Conservation (phyloP, 169 alveolate genomes). For the Plasmodium coatneyi region DNA sequence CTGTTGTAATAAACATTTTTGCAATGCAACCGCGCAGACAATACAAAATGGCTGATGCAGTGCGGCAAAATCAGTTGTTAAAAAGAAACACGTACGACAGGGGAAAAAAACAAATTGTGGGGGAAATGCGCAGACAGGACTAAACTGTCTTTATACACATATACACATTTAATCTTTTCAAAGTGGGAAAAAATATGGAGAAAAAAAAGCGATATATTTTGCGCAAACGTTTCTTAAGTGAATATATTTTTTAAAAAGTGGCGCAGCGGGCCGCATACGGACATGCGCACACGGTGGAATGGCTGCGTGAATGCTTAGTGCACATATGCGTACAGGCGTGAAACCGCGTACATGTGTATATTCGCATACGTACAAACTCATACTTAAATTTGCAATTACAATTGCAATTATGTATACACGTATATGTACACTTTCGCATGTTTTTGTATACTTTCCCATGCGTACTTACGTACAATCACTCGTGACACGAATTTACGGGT, state of each 20-base stretch:
- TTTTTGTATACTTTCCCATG: not conserved
- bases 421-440: not conserved
- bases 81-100: not conserved
- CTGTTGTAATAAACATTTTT: not conserved
- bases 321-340: not conserved
- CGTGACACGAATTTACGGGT: not conserved
- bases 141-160: not conserved
- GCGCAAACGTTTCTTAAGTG: not conserved
- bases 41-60: not conserved
- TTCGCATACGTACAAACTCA: not conserved
- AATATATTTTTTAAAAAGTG: not conserved
- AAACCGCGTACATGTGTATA: not conserved
- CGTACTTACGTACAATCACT: not conserved
- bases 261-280: not conserved
- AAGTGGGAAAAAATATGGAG: not conserved
- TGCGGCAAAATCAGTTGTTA: not conserved
- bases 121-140: not conserved
- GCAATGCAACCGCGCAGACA: not conserved
- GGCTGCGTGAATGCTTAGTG: not conserved
- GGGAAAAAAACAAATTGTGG: not conserved
- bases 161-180: not conserved
- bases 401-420: not conserved
- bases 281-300: not conserved
- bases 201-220: not conserved
- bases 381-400: not conserved